Conservation (phyloP, 2,329 filamentous ascomycete species). For the Pestalotiopsis sp. region DNA sequence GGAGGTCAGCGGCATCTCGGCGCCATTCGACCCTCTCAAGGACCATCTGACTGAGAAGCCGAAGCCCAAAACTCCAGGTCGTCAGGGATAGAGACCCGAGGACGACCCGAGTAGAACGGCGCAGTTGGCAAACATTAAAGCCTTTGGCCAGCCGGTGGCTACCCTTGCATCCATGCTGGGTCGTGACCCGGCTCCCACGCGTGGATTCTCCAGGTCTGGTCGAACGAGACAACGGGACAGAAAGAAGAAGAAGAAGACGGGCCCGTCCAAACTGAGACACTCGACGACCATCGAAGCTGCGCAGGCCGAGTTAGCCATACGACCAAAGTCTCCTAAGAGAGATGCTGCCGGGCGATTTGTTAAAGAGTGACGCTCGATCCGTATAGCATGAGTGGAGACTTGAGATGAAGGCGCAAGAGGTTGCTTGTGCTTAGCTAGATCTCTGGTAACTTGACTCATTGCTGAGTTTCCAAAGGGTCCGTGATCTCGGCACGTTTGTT, state of each 20-base stretch:
- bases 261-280: background rate
- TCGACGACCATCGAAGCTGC: background rate
- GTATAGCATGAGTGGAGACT: background rate
- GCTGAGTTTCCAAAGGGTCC: too few relatives aligned
- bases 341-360: background rate
- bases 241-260: background rate
- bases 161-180: background rate
- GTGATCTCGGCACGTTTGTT: too few relatives aligned
- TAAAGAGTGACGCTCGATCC: background rate
- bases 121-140: background rate
- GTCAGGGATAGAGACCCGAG: conserved; percentile 20
- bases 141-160: background rate
- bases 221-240: background rate
- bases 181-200: background rate
- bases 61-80: conserved; percentile 33
- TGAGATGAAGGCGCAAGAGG: too few relatives aligned
- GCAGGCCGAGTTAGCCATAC: background rate
- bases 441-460: too few relatives aligned
- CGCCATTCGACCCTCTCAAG: conserved; percentile 56
- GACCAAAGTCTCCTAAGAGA: background rate
- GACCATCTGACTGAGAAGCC: conserved; percentile 46
- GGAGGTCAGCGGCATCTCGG: conserved; percentile 53
- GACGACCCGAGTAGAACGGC: background rate
- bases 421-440: too few relatives aligned
- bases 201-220: background rate